Conservation (phyloP, 352 stramenopile species). For the Albugo candida region DNA sequence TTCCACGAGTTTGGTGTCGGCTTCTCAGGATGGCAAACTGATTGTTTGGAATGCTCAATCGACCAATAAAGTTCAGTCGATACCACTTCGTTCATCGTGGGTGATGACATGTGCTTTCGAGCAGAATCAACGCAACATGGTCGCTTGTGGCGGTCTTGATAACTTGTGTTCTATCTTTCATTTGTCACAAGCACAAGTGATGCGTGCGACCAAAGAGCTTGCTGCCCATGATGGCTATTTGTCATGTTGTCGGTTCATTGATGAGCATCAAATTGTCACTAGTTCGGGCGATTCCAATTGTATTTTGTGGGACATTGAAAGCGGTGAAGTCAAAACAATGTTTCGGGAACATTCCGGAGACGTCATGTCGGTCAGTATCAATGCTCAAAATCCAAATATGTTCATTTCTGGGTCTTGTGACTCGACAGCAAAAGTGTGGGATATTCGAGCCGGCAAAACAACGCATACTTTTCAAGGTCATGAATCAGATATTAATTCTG, state of each 20-base stretch:
- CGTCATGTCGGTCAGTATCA: conserved; percentile 94
- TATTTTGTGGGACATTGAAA: conserved; percentile 98
- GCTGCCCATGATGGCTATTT: conserved; percentile 96
- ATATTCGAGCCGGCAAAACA: conserved; percentile 89
- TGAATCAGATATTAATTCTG: conserved; percentile 97
- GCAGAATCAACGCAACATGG: conserved; percentile 91
- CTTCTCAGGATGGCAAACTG: conserved; percentile 96
- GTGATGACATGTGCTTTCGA: conserved; percentile 99
- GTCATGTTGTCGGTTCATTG: conserved; percentile 95
- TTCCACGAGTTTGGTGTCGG: conserved; percentile 77
- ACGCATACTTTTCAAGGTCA: conserved; percentile 95
- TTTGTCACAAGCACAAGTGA: conserved; percentile 75
- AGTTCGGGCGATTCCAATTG: conserved; percentile 94
- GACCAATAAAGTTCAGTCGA: conserved; percentile 94
- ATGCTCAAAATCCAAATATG: conserved; percentile 88
- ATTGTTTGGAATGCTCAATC: conserved; percentile 97
- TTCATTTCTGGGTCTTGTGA: conserved; percentile 96
- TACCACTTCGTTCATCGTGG: conserved; percentile 93
- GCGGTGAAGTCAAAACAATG: conserved; percentile 80
- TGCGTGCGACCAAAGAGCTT: conserved; percentile 88
- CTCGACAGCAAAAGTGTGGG: conserved; percentile 94
- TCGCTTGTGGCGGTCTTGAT: conserved; percentile 96
- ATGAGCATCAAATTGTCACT: conserved; percentile 86
- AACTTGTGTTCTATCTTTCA: conserved; percentile 99
- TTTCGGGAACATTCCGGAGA: conserved; percentile 97